These are phyloP conservation scores for Scenedesmus sp. DNA, from an alignment of 163 green algal genomes.

Conservation along the genomic window DNA sequence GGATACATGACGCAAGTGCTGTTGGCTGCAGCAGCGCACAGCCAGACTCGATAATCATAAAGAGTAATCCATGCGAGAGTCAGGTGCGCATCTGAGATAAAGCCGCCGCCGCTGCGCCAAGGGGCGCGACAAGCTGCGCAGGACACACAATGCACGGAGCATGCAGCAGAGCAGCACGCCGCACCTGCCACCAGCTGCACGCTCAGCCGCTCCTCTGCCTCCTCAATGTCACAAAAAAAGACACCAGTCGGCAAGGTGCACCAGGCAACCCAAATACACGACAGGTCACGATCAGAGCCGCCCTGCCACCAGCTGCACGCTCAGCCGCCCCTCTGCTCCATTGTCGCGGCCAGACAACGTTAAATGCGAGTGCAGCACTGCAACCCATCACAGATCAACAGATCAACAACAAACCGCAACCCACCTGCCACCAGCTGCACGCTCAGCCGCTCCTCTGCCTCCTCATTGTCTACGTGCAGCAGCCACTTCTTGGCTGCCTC, in stretches of 20 bases:
- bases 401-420: not conserved
- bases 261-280: too few relatives aligned
- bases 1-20: too few relatives aligned
- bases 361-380: not conserved
- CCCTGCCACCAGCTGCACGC: too few relatives aligned
- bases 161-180: not conserved
- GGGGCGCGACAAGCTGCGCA: too few relatives aligned
- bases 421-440: conserved; percentile 46
- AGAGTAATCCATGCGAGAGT: too few relatives aligned
- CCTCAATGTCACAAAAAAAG: conserved; percentile 40
- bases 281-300: too few relatives aligned
- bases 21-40: too few relatives aligned
- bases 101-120: too few relatives aligned
- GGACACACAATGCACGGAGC: too few relatives aligned
- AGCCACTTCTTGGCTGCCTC: conserved; percentile 91
- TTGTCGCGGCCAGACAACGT: not conserved
- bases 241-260: too few relatives aligned
- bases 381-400: not conserved
- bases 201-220: conserved; percentile 20
- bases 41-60: too few relatives aligned
- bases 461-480: conserved; percentile 54
- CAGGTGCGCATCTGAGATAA: too few relatives aligned
- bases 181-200: conserved; percentile 40
- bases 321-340: conserved; percentile 16
- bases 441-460: conserved; percentile 29